Evolutionary conservation across 2,329 filamentous ascomycete species (phyloP).

Genomic region (Raffaelea arxii): DNA sequence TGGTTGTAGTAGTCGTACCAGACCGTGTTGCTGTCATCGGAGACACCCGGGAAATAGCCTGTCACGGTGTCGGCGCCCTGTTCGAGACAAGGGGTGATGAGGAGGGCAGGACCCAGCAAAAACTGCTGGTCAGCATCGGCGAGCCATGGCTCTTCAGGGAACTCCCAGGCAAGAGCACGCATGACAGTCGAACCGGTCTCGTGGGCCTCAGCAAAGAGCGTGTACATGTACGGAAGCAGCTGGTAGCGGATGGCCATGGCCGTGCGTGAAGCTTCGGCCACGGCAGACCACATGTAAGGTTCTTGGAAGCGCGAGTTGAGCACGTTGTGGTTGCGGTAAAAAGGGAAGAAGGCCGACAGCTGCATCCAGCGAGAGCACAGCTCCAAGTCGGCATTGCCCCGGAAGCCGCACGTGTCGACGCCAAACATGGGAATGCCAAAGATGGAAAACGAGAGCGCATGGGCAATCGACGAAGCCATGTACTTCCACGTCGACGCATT

Average conservation of each 20-base stretch:
- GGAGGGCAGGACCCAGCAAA: slow-evolving; percentile 37
- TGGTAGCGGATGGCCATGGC: slow-evolving; percentile 66
- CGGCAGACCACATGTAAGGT: slow-evolving; percentile 59
- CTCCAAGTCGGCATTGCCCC: slow-evolving; percentile 52
- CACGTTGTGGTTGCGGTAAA: slow-evolving; percentile 61
- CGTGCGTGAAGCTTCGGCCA: slow-evolving; percentile 53
- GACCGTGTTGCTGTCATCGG: slow-evolving; percentile 27
- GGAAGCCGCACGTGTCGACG: slow-evolving; percentile 71
- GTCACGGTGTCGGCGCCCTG: slow-evolving; percentile 32
- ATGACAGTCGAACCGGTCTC: slow-evolving; percentile 54
- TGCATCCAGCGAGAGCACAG: slow-evolving; percentile 69
- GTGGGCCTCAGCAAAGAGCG: slow-evolving; percentile 52
- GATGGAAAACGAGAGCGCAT: slow-evolving; percentile 52
- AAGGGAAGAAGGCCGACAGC: slow-evolving; percentile 63
- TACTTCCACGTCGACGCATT: slow-evolving; percentile 48
- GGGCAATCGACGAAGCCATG: slow-evolving; percentile 47
- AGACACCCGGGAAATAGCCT: slow-evolving; percentile 35
- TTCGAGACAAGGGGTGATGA: slow-evolving; percentile 39
- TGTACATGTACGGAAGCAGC: slow-evolving; percentile 77
- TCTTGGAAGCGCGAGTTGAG: slow-evolving; percentile 45
- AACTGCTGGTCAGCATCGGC: slow-evolving; percentile 39
- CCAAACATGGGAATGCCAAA: slow-evolving; percentile 63
- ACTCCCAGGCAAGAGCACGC: slow-evolving; percentile 63
- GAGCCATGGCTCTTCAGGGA: slow-evolving; percentile 41
- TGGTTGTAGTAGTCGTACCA: slow-evolving; percentile 82